Evolutionary conservation across 768 basidiomycete species (phyloP), one percentile per base, ranked within the genome.

Genomic region (Stropharia rugosoannulata): DNA sequence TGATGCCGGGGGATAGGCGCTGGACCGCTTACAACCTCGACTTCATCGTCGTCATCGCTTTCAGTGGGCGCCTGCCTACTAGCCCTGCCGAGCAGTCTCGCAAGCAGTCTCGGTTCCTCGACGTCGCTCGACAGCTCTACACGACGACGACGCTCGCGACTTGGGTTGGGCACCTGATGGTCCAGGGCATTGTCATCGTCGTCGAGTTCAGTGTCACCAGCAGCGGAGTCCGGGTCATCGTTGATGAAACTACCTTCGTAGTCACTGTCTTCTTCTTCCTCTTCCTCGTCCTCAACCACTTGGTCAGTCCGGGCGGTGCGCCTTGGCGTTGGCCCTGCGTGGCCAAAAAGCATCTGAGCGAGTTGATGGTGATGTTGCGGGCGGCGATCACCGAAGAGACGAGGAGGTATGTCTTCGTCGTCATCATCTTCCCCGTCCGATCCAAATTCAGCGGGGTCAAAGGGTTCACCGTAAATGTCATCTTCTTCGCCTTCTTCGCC

Each of bases 211-310:
- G 18, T 41, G 12, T 41, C 40, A 19, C 15, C 40, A 41, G 40
- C 40, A 41, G 6, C 18, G 1, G 40, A 41, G 15, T 43, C 41
- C 5, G 18, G 51, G 16, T 43, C 56, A 16, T 56, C 62, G 13
- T 64, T 59, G 40, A 66, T 66, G 40, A 62, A 64, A 39, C 56
- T 60, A 12, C 55, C 59, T 47, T 53, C 62, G 29, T 60, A 58
- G 3, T 56, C 55, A 41, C 61, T 55, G 3, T 56, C 56, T 25
- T 61, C 59, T 4, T 58, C 59, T 6, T 54, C 56, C 5, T 58
- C 63, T 6, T 56, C 59, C 27, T 61, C 64, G 22, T 55, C 57
- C 19, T 48, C 56, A 29, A 54, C 54, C n/a, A 57, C 60, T 29
- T 62, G 62, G 11, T 57, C 59, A 18, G 55, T 54, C 13, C 46